Evolutionary conservation across 1,284 basidiomycete species (phyloP).

Genomic region (Schizophyllum commune): DNA sequence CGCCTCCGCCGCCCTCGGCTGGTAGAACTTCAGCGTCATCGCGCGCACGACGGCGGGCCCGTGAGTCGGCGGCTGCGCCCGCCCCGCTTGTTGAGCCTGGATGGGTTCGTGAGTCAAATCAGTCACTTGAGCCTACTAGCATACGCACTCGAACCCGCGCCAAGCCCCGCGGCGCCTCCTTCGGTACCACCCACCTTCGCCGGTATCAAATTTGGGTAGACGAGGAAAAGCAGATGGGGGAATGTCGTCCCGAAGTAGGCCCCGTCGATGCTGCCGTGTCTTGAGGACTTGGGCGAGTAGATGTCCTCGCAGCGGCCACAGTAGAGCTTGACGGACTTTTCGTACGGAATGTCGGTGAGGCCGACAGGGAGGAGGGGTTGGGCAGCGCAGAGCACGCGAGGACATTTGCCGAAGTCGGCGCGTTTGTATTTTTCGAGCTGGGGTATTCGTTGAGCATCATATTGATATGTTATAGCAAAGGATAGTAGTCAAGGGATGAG

Average conservation of each 20-base stretch:
- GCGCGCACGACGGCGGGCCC: conserved; percentile 11
- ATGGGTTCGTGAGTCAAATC: no score
- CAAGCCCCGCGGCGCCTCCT: conserved; percentile 24
- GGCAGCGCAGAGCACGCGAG: conserved; percentile 86
- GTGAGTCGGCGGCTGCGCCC: conserved; percentile 43
- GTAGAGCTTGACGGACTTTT: conserved; percentile 95
- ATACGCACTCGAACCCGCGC: no score
- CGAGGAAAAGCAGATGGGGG: conserved; percentile 92
- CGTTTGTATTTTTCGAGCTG: conserved; percentile 96
- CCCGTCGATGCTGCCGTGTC: conserved; percentile 92
- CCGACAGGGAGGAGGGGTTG: conserved; percentile 95
- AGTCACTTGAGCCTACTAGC: no score
- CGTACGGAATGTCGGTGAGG: conserved; percentile 88
- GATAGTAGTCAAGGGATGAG: conserved; percentile 1
- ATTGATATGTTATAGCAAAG: no score
- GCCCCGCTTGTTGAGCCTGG: conserved; percentile 27
- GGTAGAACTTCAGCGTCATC: not conserved
- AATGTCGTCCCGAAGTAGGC: conserved; percentile 97
- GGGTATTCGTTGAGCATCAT: conserved; percentile 1
- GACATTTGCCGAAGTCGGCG: conserved; percentile 93
- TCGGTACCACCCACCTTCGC: conserved; percentile 62
- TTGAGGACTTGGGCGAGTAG: conserved; percentile 90
- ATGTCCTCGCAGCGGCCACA: conserved; percentile 96
- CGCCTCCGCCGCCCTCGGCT: conserved; percentile 32
- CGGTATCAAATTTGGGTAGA: conserved; percentile 87